A percentile compares a stretch with the other conserved stretches of the same genome.
phyloP scores from a whole-genome alignment of 2,329 filamentous ascomycete species.

The Fusarium sambucinum region DNA sequence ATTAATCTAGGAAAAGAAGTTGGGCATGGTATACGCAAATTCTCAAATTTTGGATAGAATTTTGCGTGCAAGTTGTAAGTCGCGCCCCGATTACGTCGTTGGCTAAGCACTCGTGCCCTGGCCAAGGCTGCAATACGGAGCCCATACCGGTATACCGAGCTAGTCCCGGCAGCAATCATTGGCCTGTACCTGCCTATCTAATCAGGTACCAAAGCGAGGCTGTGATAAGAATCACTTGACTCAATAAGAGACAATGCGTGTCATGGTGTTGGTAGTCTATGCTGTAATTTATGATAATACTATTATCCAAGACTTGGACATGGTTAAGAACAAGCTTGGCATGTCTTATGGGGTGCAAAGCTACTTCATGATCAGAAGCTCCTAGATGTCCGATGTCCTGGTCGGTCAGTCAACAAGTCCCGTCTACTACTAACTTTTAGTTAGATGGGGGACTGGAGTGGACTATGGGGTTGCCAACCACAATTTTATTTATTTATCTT shows the following conservation, averaged over 20 bases:
- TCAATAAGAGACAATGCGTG: not conserved
- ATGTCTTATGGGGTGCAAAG: not conserved
- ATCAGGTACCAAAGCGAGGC: slow-evolving; percentile 26
- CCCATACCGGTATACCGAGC: slow-evolving; percentile 30
- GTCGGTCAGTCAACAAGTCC: not conserved
- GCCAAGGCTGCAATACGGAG: slow-evolving; percentile 44
- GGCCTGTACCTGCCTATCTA: slow-evolving; percentile 14
- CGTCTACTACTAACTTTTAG: not conserved
- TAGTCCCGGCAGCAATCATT: slow-evolving; percentile 38
- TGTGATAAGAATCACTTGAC: slow-evolving; percentile 9
- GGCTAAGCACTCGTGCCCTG: slow-evolving; percentile 30
- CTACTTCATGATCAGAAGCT: slow-evolving; percentile 26
- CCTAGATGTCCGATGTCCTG: slow-evolving; percentile 1
- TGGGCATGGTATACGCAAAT: slow-evolving; percentile 38
- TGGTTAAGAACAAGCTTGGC: not conserved
- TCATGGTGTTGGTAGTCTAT: not conserved
- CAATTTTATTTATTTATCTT: slow-evolving; percentile 16
- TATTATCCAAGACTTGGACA: not conserved
- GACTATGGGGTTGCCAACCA: slow-evolving; percentile 3
- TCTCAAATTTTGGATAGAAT: slow-evolving; percentile 14
- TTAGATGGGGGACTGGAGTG: slow-evolving; percentile 1
- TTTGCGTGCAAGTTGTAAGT: slow-evolving; percentile 32
- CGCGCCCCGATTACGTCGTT: slow-evolving; percentile 45
- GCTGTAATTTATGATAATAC: not conserved
- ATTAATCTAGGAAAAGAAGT: slow-evolving; percentile 19